Base-by-base conservation (phyloP, 1,284 basidiomycete genomes). In the Tilletia horrida region DNA sequence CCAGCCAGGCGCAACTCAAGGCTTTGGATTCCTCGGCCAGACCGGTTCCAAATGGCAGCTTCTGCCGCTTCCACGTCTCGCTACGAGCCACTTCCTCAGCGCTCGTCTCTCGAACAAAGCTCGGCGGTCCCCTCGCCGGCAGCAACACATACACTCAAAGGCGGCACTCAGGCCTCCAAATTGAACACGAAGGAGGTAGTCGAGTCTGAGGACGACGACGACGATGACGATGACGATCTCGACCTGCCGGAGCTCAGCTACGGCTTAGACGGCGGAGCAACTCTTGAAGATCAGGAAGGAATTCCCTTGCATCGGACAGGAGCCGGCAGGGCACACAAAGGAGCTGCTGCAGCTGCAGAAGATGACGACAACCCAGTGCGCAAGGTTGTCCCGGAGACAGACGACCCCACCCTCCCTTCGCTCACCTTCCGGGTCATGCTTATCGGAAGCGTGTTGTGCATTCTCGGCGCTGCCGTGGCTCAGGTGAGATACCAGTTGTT, bases 391-490 rank as follows among this genome's bases (percentile, higher is more conserved):
- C 85, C 86, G 0, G 82, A 84, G 7, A 84, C 83, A 0, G 86
- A 87, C 74, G 86, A 87, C 65, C 83, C 85, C 0, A 77, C 83
- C 0, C 71, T 86, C 1, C 85, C 86, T 0, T 84, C 85, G 0
- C 75, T 87, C 3, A 87, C 86, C 0, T 78, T 85, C 43, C 79
- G 86, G 31, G 85, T 84, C 2, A 68, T 86, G 3, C 18, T 86
- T 4, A 82, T 87, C n/a, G 86, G 86, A 1, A 81, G 78, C 1
- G 69, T 84, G 48, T 85, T 87, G 73, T 86, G 85, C 68, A 71
- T 85, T 16, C 73, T 86, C 1, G 86, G 86, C 6, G 86, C 86
- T 11, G 82, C 83, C 14, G 82, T 84, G 3, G 81, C 81, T 1
- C 83, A 83, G 71, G 75, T 85, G 42, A 50, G 64, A 42, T 18